phyloP scores from a whole-genome alignment of 768 basidiomycete genomes.

The Cystobasidium onofrii region DNA sequence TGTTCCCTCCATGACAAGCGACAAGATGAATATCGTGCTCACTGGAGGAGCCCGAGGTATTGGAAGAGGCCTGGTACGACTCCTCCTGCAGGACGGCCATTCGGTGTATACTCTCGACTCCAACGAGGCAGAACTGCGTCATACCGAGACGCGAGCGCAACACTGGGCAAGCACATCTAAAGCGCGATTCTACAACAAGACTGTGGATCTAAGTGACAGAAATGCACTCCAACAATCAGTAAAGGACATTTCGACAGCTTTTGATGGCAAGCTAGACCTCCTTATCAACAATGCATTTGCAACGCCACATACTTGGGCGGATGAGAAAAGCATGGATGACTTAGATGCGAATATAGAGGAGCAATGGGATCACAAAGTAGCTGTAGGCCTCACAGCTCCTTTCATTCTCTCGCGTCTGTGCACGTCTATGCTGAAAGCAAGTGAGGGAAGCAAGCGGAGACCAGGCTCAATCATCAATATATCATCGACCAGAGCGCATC shows the following conservation, averaged over 20 bases:
- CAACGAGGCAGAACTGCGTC: background rate
- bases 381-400: constrained; percentile 5
- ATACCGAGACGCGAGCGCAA: background rate
- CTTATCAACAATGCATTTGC: constrained; percentile 28
- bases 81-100: constrained; percentile 4
- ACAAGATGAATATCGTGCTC: background rate
- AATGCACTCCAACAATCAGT: background rate
- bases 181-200: background rate
- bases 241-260: background rate
- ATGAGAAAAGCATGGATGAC: constrained; percentile 3
- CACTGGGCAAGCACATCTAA: background rate
- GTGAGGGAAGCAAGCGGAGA: background rate
- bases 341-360: background rate
- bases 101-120: constrained; percentile 1
- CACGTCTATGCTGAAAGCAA: background rate
- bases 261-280: constrained; percentile 19
- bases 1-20: background rate
- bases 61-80: constrained; percentile 11
- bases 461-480: constrained; percentile 28
- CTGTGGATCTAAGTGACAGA: background rate
- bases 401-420: constrained; percentile 3
- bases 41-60: constrained; percentile 25
- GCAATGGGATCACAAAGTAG: constrained; percentile 10
- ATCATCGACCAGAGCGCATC: constrained; percentile 16
- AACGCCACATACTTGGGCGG: constrained; percentile 18